Conservation (phyloP, 495 filamentous ascomycete genomes). For the Cryomyces minteri region DNA sequence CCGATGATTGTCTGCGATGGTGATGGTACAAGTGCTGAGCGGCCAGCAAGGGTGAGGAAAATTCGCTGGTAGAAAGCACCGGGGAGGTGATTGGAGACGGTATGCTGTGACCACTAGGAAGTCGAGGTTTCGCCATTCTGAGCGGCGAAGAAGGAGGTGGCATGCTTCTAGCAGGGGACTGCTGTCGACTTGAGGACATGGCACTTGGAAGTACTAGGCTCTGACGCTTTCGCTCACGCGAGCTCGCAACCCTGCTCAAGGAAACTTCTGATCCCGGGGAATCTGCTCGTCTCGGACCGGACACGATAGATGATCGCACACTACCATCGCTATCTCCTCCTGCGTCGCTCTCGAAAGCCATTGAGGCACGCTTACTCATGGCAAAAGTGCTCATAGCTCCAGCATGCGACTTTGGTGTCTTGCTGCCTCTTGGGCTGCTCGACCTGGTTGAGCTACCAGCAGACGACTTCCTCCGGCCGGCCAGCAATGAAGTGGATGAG, state of each 20-base stretch:
- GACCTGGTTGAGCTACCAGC: slow-evolving; percentile 54
- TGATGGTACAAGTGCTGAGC: slow-evolving; percentile 39
- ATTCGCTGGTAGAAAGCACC: slow-evolving; percentile 60
- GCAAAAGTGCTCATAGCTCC: slow-evolving; percentile 43
- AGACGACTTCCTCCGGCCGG: slow-evolving; percentile 36
- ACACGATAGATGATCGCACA: slow-evolving; percentile 52
- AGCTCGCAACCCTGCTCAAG: slow-evolving; percentile 47
- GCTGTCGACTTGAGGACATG: slow-evolving; percentile 63
- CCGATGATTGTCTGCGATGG: slow-evolving; percentile 85
- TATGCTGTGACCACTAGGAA: slow-evolving; percentile 45
- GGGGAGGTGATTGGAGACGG: slow-evolving; percentile 82
- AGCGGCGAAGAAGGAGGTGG: slow-evolving; percentile 71
- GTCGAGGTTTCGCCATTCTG: slow-evolving; percentile 66
- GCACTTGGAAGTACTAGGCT: slow-evolving; percentile 60
- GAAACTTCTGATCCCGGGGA: slow-evolving; percentile 80
- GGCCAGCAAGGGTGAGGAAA: slow-evolving; percentile 47
- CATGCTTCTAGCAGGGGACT: slow-evolving; percentile 54
- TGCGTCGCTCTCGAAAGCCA: slow-evolving; percentile 61
- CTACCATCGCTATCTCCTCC: slow-evolving; percentile 75
- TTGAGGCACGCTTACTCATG: slow-evolving; percentile 51
- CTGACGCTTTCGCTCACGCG: slow-evolving; percentile 60
- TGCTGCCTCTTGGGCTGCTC: slow-evolving; percentile 78
- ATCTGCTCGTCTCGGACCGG: slow-evolving; percentile 53
- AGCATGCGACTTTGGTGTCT: slow-evolving; percentile 74
- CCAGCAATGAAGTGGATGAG: slow-evolving; percentile 22